Conservation (phyloP, 352 stramenopile genomes). For the Halophytophthora batemanensis region DNA sequence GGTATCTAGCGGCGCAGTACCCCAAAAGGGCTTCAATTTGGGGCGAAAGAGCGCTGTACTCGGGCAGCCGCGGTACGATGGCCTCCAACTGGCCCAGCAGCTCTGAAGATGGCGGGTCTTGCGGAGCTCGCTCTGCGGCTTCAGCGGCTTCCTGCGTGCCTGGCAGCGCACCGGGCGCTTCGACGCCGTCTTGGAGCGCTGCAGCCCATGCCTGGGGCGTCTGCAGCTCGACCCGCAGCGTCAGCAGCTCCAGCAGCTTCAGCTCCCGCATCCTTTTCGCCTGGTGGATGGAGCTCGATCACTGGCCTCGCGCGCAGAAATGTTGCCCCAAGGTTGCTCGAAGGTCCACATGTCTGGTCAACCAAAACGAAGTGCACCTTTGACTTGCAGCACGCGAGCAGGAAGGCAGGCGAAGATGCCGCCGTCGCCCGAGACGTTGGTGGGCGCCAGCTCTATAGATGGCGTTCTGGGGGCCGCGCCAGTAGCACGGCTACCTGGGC, state of each 20-base stretch:
- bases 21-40: slow-evolving; percentile 32
- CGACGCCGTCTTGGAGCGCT: slow-evolving; percentile 2
- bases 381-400: no score
- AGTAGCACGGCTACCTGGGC: background rate
- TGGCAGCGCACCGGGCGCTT: background rate
- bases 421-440: no score
- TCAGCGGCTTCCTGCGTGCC: background rate
- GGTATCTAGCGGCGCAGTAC: slow-evolving; percentile 24
- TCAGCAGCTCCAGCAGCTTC: slow-evolving; percentile 25
- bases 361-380: background rate
- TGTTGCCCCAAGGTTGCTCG: slow-evolving; percentile 15
- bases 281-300: background rate
- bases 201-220: slow-evolving; percentile 20
- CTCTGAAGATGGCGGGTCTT: background rate
- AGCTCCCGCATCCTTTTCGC: slow-evolving; percentile 3
- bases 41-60: slow-evolving; percentile 34
- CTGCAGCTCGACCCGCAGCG: slow-evolving; percentile 21
- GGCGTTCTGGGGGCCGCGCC: background rate
- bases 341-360: no score
- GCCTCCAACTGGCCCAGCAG: slow-evolving; percentile 23
- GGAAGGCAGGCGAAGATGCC: no score
- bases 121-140: background rate
- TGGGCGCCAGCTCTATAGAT: no score
- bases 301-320: background rate
- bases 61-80: slow-evolving; percentile 42